A percentile compares a stretch with the other conserved stretches of the same genome.
Conservation (phyloP, 139 green algal genomes). For the Zygnema circumcarinatum region DNA sequence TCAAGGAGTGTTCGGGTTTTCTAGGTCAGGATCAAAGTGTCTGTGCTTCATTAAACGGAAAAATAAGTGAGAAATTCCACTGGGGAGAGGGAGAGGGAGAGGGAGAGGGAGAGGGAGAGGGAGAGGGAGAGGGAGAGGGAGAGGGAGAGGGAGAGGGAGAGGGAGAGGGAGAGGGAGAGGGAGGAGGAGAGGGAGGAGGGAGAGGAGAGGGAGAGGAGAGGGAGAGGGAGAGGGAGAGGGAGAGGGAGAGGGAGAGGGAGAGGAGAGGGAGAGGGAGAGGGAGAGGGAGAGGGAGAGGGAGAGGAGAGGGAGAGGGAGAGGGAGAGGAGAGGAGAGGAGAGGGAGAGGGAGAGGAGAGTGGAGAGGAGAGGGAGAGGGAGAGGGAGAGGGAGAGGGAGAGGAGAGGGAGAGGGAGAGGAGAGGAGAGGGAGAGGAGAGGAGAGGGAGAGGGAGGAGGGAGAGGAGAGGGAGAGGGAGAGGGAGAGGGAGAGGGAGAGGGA, state of each 20-base stretch:
- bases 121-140: neutral
- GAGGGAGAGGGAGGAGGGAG: conserved; percentile 14
- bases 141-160: neutral
- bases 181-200: neutral
- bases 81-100: conserved; percentile 8
- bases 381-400: neutral
- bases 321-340: neutral
- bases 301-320: neutral
- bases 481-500: neutral
- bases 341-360: neutral
- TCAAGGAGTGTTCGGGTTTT: neutral
- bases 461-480: neutral
- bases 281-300: neutral
- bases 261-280: neutral
- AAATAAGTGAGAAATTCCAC: neutral
- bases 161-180: neutral
- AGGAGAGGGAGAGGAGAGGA: neutral
- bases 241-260: neutral
- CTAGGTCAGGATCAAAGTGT: neutral
- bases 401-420: conserved; percentile 17
- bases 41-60: neutral
- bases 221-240: neutral
- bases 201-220: neutral
- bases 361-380: neutral
- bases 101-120: neutral